Conservation (phyloP, 2,329 filamentous ascomycete genomes). For the Neonectria punicea region DNA sequence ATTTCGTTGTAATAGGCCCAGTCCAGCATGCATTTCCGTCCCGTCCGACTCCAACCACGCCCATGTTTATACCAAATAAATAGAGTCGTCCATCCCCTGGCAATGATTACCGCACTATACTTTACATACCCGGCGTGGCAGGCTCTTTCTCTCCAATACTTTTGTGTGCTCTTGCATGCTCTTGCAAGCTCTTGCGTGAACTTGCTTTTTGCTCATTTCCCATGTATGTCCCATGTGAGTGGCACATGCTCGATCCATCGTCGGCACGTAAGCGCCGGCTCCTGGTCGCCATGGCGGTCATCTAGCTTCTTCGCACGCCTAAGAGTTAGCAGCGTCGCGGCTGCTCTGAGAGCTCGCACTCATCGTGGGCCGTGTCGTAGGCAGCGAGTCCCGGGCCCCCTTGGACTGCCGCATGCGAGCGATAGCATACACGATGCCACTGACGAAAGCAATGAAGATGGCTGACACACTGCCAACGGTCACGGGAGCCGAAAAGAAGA, state of each 20-base stretch:
- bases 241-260: neutral
- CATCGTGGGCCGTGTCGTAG: constrained; percentile 75
- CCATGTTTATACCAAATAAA: constrained; percentile 23
- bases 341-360: constrained; percentile 93
- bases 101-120: constrained; percentile 30
- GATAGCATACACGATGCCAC: constrained; percentile 85
- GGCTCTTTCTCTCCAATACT: neutral
- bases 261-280: neutral
- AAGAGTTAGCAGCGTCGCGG: constrained; percentile 79
- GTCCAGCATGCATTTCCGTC: constrained; percentile 3
- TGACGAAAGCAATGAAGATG: constrained; percentile 90
- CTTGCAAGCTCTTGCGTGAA: neutral
- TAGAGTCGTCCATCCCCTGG: constrained; percentile 7
- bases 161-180: neutral
- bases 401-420: constrained; percentile 76
- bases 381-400: constrained; percentile 71
- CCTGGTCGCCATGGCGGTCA: neutral
- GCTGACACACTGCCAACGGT: constrained; percentile 92
- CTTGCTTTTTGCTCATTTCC: neutral
- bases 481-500: constrained; percentile 96
- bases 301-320: constrained; percentile 10
- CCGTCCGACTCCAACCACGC: constrained; percentile 27
- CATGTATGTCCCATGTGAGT: neutral
- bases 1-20: constrained; percentile 10
- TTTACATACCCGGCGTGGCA: constrained; percentile 23